phyloP scores from a whole-genome alignment of 805 yeast genomes.

The Candida bentonensis region DNA sequence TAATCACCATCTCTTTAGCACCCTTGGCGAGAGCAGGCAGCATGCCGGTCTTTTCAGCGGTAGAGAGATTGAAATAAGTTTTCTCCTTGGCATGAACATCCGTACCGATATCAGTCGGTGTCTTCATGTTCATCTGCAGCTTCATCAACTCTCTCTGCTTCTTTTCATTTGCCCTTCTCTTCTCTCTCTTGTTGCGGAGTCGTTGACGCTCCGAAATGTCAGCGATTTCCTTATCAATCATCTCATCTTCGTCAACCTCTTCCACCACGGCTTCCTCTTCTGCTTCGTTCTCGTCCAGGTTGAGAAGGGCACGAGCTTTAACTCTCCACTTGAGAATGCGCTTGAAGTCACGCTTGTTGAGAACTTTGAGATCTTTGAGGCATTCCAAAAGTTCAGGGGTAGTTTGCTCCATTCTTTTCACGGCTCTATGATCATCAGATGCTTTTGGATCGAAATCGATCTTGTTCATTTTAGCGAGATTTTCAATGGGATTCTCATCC shows the following conservation, averaged over 20 bases:
- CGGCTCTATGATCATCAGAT: conserved; percentile 16
- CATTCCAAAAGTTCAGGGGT: conserved; percentile 70
- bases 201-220: conserved; percentile 59
- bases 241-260: conserved; percentile 73
- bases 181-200: conserved; percentile 61
- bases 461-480: conserved; percentile 58
- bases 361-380: conserved; percentile 79
- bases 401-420: conserved; percentile 62
- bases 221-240: conserved; percentile 72
- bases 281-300: conserved; percentile 42
- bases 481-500: conserved; percentile 69
- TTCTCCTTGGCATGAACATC: conserved; percentile 78
- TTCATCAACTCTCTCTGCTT: conserved; percentile 80
- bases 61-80: conserved; percentile 63
- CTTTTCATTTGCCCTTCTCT: conserved; percentile 63
- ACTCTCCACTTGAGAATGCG: conserved; percentile 76
- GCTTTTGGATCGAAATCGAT: conserved; percentile 55
- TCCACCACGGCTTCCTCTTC: conserved; percentile 46
- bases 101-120: conserved; percentile 84
- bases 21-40: conserved; percentile 12
- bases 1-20: conserved; percentile 26
- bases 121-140: conserved; percentile 92
- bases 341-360: conserved; percentile 90
- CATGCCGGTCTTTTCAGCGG: conserved; percentile 82
- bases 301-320: conserved; percentile 65